phyloP scores from a whole-genome alignment of 2,329 filamentous ascomycete species.

The Pyrenophora seminiperda region DNA sequence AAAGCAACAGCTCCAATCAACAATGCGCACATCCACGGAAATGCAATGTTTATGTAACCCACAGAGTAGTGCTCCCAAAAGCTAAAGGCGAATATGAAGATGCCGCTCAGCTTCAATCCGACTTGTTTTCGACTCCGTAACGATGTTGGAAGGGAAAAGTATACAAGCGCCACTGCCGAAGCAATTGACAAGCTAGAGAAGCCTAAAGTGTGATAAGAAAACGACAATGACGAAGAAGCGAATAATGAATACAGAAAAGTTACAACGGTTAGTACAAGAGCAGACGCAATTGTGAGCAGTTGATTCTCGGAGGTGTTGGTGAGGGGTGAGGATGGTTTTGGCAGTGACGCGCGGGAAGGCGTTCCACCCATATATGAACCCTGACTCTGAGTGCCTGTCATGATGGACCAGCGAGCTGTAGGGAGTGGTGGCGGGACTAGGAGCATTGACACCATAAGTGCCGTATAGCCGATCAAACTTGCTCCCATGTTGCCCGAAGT shows the following conservation, averaged over 20 bases:
- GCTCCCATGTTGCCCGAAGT: constrained; percentile 23
- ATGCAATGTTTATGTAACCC: constrained; percentile 19
- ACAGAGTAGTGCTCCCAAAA: constrained; percentile 30
- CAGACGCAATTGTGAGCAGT: constrained; percentile 51
- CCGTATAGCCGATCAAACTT: constrained; percentile 54
- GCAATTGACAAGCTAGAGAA: constrained; percentile 51
- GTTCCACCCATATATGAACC: constrained; percentile 30
- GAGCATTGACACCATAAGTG: constrained; percentile 54
- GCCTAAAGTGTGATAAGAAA: constrained; percentile 39
- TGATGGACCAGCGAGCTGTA: constrained; percentile 39
- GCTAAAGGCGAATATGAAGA: constrained; percentile 31
- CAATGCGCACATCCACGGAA: constrained; percentile 35
- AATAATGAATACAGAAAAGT: constrained; percentile 47
- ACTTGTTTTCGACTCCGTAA: constrained; percentile 47
- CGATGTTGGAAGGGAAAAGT: constrained; percentile 50
- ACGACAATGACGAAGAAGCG: constrained; percentile 38
- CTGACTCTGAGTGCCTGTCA: constrained; percentile 30
- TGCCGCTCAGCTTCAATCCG: constrained; percentile 40
- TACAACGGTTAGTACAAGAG: constrained; percentile 43
- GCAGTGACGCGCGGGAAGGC: constrained; percentile 32
- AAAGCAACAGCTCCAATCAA: constrained; percentile 49
- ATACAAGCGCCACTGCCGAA: constrained; percentile 50
- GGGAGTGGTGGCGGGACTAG: constrained; percentile 57
- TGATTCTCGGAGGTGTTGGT: constrained; percentile 49
- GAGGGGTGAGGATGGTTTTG: constrained; percentile 44